A percentile compares a stretch with the other conserved stretches of the same genome.
These are phyloP conservation scores for Scorias spongiosa DNA, from an alignment of 2,329 filamentous ascomycete species.

Conservation along the genomic window DNA sequence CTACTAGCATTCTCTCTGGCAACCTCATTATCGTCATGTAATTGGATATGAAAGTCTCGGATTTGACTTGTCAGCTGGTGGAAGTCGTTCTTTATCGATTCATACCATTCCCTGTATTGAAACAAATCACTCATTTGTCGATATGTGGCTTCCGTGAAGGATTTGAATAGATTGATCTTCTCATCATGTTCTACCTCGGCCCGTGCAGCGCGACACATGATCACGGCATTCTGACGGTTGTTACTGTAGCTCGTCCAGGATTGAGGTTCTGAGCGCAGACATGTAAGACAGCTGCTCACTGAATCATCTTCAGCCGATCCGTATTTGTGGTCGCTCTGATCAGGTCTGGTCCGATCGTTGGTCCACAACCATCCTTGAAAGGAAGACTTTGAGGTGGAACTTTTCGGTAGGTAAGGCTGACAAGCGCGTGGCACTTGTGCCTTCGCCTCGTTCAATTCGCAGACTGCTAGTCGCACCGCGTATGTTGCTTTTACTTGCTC, in stretches of 20 bases:
- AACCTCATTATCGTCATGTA: slow-evolving; percentile 6
- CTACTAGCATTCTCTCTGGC: slow-evolving; percentile 1
- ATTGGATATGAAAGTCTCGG: slow-evolving; percentile 6
- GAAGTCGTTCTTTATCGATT: slow-evolving; percentile 3
- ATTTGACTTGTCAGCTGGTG: slow-evolving; percentile 4
- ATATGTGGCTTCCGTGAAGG: slow-evolving; percentile 2
- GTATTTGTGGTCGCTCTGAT: slow-evolving; percentile 8
- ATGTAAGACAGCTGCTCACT: slow-evolving; percentile 37
- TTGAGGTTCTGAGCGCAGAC: slow-evolving; percentile 34
- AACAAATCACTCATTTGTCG: slow-evolving; percentile 1
- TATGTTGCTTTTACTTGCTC: slow-evolving; percentile 41
- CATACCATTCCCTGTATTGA: slow-evolving; percentile 6
- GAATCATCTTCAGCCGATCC: slow-evolving; percentile 17
- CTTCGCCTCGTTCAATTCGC: slow-evolving; percentile 42
- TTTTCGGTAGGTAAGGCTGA: slow-evolving; percentile 29
- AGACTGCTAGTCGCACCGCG: slow-evolving; percentile 46
- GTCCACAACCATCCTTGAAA: slow-evolving; percentile 11
- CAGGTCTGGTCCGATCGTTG: slow-evolving; percentile 4
- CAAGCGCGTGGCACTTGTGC: slow-evolving; percentile 37
- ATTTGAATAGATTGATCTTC: slow-evolving; percentile 8
- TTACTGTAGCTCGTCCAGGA: slow-evolving; percentile 53
- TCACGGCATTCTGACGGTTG: slow-evolving; percentile 42
- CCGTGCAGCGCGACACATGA: slow-evolving; percentile 47
- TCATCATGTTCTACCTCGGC: slow-evolving; percentile 40
- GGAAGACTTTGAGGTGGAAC: slow-evolving; percentile 17